phyloP scores from a whole-genome alignment of 192 early-diverging fungal species.

The Podila clonocystis region DNA sequence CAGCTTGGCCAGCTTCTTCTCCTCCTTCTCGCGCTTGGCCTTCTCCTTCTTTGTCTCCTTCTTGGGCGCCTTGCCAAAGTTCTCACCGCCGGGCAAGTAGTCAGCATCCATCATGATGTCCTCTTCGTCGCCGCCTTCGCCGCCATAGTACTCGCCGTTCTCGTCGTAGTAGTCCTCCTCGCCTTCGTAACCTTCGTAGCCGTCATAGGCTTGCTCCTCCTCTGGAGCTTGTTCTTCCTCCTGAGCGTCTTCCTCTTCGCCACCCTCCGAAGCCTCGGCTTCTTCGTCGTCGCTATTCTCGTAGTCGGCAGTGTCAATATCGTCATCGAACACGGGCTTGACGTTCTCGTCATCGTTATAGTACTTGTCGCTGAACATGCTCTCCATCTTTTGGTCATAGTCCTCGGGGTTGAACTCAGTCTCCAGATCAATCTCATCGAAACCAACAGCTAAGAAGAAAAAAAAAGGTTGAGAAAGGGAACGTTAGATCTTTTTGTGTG shows the following conservation, averaged over 20 bases:
- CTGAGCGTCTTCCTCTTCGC: constrained; percentile 24
- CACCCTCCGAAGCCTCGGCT: constrained; percentile 69
- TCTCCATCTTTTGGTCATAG: constrained; percentile 88
- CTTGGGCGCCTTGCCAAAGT: constrained; percentile 57
- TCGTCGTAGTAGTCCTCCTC: constrained; percentile 53
- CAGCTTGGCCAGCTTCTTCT: constrained; percentile 35
- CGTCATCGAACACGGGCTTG: constrained; percentile 91
- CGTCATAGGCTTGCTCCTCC: constrained; percentile 36
- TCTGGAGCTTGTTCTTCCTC: constrained; percentile 51
- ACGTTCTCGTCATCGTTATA: constrained; percentile 68
- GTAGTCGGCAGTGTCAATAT: constrained; percentile 80
- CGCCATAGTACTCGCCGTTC: constrained; percentile 53
- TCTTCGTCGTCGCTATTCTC: constrained; percentile 23
- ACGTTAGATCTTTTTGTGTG: too few relatives aligned
- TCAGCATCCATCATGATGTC: constrained; percentile 94
- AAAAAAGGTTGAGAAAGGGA: too few relatives aligned
- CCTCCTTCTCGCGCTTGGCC: constrained; percentile 52
- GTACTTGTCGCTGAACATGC: constrained; percentile 80
- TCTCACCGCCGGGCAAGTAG: constrained; percentile 78
- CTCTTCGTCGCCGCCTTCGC: constrained; percentile 62
- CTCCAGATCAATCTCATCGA: constrained; percentile 86
- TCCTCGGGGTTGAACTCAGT: constrained; percentile 92
- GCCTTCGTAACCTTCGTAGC: constrained; percentile 47
- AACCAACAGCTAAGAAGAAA: constrained; percentile 59
- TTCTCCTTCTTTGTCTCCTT: constrained; percentile 55